Evolutionary conservation across 495 filamentous ascomycete species (phyloP).

Genomic region (Penicillium bialowiezense): DNA sequence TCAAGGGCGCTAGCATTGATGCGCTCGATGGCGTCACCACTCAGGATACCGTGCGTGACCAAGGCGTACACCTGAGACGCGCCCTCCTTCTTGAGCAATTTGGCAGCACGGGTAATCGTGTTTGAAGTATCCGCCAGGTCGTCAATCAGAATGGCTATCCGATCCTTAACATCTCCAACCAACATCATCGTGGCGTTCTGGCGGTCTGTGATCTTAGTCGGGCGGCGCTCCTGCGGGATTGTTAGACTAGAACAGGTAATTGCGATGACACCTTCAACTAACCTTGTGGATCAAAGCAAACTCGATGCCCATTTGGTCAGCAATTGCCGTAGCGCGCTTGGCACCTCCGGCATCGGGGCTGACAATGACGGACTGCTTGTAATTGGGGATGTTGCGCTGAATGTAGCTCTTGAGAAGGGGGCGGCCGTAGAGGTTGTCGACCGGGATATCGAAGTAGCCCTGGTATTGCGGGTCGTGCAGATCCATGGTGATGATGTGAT

Average conservation of each 20-base stretch:
- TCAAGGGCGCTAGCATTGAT: slow-evolving; percentile 90
- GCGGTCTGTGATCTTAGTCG: slow-evolving; percentile 87
- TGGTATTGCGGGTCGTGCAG: slow-evolving; percentile 98
- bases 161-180: slow-evolving; percentile 79
- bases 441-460: slow-evolving; percentile 97
- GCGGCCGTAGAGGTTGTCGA: slow-evolving; percentile 92
- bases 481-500: slow-evolving; percentile 95
- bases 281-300: slow-evolving; percentile 99
- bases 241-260: slow-evolving; percentile 3
- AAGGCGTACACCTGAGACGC: slow-evolving; percentile 85
- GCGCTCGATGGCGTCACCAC: slow-evolving; percentile 88
- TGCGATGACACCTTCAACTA: slow-evolving; percentile 25
- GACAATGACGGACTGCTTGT: slow-evolving; percentile 85
- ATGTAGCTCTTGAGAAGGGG: slow-evolving; percentile 89
- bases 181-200: slow-evolving; percentile 99
- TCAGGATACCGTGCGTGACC: slow-evolving; percentile 90
- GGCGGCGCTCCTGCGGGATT: slow-evolving; percentile 76
- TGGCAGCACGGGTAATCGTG: slow-evolving; percentile 95
- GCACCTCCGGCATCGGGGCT: slow-evolving; percentile 96
- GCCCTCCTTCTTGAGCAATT: slow-evolving; percentile 90
- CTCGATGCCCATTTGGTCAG: slow-evolving; percentile 84
- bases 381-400: slow-evolving; percentile 79
- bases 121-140: slow-evolving; percentile 95
- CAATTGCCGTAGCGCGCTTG: slow-evolving; percentile 95
- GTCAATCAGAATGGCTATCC: slow-evolving; percentile 86